A percentile compares a stretch with the other conserved stretches of the same genome.
phyloP scores from a whole-genome alignment of 2,329 filamentous ascomycete genomes.

The Cordyceps pruinosa region DNA sequence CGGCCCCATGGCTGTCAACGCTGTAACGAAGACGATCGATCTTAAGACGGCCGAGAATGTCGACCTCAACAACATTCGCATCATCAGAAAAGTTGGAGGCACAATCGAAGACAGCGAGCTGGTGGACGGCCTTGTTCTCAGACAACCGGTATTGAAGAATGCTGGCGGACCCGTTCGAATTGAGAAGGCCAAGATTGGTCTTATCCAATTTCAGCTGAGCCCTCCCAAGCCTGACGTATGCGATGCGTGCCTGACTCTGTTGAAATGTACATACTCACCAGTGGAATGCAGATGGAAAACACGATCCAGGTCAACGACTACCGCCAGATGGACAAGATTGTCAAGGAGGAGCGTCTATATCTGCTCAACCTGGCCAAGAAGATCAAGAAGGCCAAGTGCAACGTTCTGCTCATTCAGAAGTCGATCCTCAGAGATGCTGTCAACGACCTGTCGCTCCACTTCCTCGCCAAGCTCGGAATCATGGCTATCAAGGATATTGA shows the following conservation, averaged over 20 bases:
- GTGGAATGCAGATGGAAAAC: conserved; percentile 77
- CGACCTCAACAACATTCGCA: conserved; percentile 91
- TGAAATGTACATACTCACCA: conserved; percentile 15
- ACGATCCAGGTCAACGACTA: conserved; percentile 99
- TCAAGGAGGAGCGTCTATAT: conserved; percentile 98
- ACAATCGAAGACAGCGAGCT: conserved; percentile 98
- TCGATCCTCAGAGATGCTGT: conserved; percentile 96
- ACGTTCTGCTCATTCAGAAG: conserved; percentile 96
- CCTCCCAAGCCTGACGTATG: conserved; percentile 92
- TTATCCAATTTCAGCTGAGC: conserved; percentile 98
- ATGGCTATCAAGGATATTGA: conserved; percentile 96
- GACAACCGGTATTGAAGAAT: conserved; percentile 88
- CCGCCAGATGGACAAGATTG: conserved; percentile 99
- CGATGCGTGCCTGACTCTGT: conserved; percentile 12
- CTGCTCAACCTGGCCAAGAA: conserved; percentile 99
- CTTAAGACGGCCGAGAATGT: conserved; percentile 93
- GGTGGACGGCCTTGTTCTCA: conserved; percentile 87
- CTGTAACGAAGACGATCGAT: conserved; percentile 92
- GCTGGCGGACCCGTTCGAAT: conserved; percentile 85
- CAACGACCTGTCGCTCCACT: conserved; percentile 95
- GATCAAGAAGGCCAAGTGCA: conserved; percentile 99
- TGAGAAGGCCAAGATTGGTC: conserved; percentile 93
- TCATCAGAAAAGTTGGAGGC: conserved; percentile 94
- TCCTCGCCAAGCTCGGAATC: conserved; percentile 94
- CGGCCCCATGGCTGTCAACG: conserved; percentile 96